A percentile compares a stretch with the other conserved stretches of the same genome.
Conservation (phyloP, 164 flowering plant genomes). For the Protea cynaroides region DNA sequence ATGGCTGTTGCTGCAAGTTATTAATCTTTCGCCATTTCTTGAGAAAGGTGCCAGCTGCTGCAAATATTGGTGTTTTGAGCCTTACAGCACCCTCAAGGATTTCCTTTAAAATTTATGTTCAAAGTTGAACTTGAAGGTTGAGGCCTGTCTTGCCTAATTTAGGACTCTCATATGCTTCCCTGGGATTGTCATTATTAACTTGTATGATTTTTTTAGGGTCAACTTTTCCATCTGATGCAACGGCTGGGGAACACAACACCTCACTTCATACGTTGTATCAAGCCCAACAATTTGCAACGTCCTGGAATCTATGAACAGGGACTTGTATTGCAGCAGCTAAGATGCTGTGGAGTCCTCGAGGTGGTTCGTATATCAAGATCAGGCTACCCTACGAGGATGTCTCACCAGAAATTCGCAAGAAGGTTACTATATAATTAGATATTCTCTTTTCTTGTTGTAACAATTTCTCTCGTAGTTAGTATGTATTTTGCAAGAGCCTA, state of each 20-base stretch:
- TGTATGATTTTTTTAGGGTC: constrained; percentile 41
- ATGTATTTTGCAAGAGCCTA: background rate
- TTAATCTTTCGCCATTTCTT: no score
- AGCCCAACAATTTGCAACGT: constrained; percentile 80
- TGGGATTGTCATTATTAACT: background rate
- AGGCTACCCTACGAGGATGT: constrained; percentile 95
- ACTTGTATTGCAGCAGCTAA: constrained; percentile 85
- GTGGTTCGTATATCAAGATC: constrained; percentile 95
- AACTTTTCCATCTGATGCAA: constrained; percentile 90
- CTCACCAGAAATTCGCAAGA: constrained; percentile 95
- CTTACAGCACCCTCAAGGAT: background rate
- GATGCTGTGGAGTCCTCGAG: constrained; percentile 98
- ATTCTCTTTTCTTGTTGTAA: background rate
- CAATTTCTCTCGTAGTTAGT: background rate
- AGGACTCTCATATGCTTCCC: background rate
- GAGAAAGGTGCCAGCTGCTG: no score
- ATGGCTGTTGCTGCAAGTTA: no score
- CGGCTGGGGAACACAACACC: constrained; percentile 93
- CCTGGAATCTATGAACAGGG: constrained; percentile 84
- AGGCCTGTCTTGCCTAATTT: background rate
- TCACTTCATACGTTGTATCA: constrained; percentile 95
- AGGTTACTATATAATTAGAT: constrained; percentile 37
- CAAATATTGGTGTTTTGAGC: background rate
- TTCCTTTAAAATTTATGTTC: background rate
- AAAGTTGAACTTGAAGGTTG: background rate